Evolutionary conservation across 2,329 filamentous ascomycete species (phyloP).

Genomic region (Blastomyces silverae): DNA sequence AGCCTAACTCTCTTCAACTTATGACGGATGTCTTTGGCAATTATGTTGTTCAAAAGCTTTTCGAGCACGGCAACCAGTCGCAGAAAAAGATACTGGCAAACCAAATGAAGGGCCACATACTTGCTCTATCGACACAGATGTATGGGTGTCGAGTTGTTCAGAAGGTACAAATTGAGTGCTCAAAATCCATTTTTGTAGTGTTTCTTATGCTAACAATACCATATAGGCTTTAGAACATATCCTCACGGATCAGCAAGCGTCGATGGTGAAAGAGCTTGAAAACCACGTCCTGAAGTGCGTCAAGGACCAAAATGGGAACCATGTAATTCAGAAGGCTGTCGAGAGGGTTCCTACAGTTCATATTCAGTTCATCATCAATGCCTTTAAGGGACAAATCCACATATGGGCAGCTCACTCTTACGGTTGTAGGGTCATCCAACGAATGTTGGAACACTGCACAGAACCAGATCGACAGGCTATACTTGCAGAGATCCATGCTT

Average conservation of each 20-base stretch:
- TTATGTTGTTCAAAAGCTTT: conserved; percentile 96
- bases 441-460: conserved; percentile 77
- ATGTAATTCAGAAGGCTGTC: conserved; percentile 92
- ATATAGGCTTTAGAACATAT: conserved; percentile 76
- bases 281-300: conserved; percentile 68
- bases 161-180: conserved; percentile 53
- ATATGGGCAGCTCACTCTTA: conserved; percentile 71
- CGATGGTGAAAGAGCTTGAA: conserved; percentile 75
- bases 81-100: conserved; percentile 84
- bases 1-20: conserved; percentile 73
- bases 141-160: conserved; percentile 95
- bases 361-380: conserved; percentile 77
- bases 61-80: conserved; percentile 87
- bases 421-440: conserved; percentile 87
- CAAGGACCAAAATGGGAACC: conserved; percentile 86
- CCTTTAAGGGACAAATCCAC: conserved; percentile 68
- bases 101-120: conserved; percentile 79
- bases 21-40: conserved; percentile 98
- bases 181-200: conserved; percentile 18
- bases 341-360: conserved; percentile 69
- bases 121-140: conserved; percentile 74
- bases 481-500: conserved; percentile 69
- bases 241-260: conserved; percentile 81
- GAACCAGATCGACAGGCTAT: conserved; percentile 64
- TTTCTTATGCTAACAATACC: conserved; percentile 11